Conservation (phyloP, 2,329 filamentous ascomycete species). For the Monilinia aucupariae region DNA sequence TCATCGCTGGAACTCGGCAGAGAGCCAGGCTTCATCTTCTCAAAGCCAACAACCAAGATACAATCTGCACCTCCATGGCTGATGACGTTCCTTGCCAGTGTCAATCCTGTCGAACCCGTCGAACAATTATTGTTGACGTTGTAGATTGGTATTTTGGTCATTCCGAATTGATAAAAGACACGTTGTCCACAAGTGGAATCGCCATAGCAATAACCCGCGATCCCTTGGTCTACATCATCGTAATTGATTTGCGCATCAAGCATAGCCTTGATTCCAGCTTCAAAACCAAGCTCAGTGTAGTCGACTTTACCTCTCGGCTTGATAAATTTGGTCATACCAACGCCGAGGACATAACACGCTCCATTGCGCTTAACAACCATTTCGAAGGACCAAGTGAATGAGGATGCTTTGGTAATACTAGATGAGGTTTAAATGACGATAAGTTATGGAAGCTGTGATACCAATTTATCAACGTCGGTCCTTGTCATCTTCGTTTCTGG, state of each 20-base stretch:
- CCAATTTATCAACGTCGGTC: background rate
- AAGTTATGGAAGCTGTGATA: background rate
- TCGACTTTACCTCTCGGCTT: constrained; percentile 91
- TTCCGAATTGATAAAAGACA: constrained; percentile 98
- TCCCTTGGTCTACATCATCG: constrained; percentile 89
- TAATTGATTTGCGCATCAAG: constrained; percentile 84
- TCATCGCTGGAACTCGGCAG: constrained; percentile 82
- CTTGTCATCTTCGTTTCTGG: background rate
- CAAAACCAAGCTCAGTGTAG: constrained; percentile 90
- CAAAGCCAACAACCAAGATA: constrained; percentile 87
- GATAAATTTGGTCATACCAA: constrained; percentile 99
- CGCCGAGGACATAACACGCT: constrained; percentile 81
- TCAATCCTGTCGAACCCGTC: constrained; percentile 86
- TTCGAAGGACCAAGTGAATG: background rate
- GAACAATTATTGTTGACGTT: constrained; percentile 99
- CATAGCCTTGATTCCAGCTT: constrained; percentile 59
- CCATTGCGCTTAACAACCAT: constrained; percentile 31
- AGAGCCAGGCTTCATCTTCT: constrained; percentile 96
- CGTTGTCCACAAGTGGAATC: constrained; percentile 93
- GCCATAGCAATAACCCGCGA: constrained; percentile 98
- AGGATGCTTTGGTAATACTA: background rate
- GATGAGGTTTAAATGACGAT: too few species aligned
- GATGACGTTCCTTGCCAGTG: constrained; percentile 76
- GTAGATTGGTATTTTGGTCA: constrained; percentile 93
- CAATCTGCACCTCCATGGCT: constrained; percentile 78